Conservation (phyloP, 73 alveolate genomes). For the Paramecium biaurelia region DNA sequence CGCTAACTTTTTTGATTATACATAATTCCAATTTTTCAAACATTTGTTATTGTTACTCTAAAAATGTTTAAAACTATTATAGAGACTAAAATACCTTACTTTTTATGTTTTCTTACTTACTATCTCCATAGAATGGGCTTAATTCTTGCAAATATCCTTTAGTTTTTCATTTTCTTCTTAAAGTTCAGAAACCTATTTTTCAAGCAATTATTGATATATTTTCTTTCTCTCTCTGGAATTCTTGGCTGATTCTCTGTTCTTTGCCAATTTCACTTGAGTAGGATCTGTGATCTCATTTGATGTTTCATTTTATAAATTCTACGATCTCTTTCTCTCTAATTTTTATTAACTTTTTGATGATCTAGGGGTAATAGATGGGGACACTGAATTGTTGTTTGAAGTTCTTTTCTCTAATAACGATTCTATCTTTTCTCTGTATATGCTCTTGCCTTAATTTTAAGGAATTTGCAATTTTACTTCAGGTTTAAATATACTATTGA, state of each 20-base stretch:
- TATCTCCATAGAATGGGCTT: slow-evolving; percentile 1
- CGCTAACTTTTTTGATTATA: background rate
- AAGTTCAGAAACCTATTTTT: background rate
- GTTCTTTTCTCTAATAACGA: slow-evolving; percentile 32
- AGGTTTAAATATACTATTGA: slow-evolving; percentile 15
- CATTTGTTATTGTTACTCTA: background rate
- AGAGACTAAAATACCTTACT: background rate
- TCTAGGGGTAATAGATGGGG: slow-evolving; percentile 31
- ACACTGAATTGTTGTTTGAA: background rate
- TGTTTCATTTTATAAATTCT: background rate
- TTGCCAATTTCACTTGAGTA: slow-evolving; percentile 11
- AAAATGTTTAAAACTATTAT: background rate
- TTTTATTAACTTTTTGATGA: slow-evolving; percentile 30
- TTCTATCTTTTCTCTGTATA: slow-evolving; percentile 9
- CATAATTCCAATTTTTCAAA: slow-evolving; percentile 17
- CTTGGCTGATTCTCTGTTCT: slow-evolving; percentile 49
- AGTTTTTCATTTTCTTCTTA: slow-evolving; percentile 40
- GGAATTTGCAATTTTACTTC: slow-evolving; percentile 32
- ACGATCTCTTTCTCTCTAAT: slow-evolving; percentile 11
- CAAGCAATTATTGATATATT: background rate
- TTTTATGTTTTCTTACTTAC: background rate
- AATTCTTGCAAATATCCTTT: background rate
- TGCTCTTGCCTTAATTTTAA: slow-evolving; percentile 32
- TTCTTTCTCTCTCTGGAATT: slow-evolving; percentile 47
- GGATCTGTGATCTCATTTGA: background rate